Evolutionary conservation across 148 eudicot genomes (phyloP), one percentile per base, ranked within the genome.

Genomic region (Cornus suecica): DNA sequence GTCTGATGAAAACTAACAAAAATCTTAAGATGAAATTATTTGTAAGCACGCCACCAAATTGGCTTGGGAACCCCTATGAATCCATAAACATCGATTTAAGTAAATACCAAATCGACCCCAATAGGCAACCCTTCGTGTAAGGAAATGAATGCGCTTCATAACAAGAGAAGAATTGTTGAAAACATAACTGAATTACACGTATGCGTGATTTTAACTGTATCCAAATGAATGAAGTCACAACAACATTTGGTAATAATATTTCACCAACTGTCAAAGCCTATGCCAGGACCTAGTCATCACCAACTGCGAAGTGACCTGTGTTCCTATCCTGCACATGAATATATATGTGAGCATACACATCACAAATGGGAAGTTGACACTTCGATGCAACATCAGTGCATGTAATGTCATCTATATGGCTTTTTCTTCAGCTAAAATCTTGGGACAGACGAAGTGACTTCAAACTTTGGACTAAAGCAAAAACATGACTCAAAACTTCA

Each of bases 251-350:
- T 13, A 11, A 3, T 16, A 48, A 48, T 48, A 48, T 48, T 48
- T 48, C 54, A 16, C 8, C 13, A 48, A 48, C 0, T 1, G 45
- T 16, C 15, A 0, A 3, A 48, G 20, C 2, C 20, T 48, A 16
- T 11, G 20, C 20, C 20, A 11, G 20, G 20, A 13, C 54, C 7
- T 48, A 16, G 18, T 74, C 65, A 26, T 84, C 88, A 45, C 80
- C 92, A 73, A 80, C 83, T 13, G 87, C 86, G 71, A 64, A 87
- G 67, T 86, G 87, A 32, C 94, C 92, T 8, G 86, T 65, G 78
- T 84, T 92, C 68, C 71, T 78, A 79, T 74, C 92, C 97, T 92
- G 89, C 74, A 66, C 73, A 26, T 18, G 3, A 5, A 24, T 14
- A 79, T 65, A 22, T 5, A 10, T 29, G 4, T 65, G 27, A 34